Evolutionary conservation across 225 moss, liverwort and hornwort species (phyloP).

Genomic region (Physcomitrellopsis africana): DNA sequence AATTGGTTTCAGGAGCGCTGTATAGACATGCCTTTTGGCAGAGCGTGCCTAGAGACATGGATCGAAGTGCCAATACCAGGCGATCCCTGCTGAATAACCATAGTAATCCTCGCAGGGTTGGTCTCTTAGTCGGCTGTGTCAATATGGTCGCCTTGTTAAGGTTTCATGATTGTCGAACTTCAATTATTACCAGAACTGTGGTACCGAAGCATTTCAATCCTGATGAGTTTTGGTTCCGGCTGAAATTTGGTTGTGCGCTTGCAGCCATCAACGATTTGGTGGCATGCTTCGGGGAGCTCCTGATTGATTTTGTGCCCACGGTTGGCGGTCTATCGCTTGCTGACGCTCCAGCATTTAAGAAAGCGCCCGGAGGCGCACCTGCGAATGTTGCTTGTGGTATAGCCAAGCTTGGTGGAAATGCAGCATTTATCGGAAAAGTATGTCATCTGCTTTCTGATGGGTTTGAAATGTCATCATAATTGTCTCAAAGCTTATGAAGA

Average conservation of each 20-base stretch:
- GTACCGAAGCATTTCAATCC: not conserved
- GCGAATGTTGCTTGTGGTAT: slow-evolving; percentile 97
- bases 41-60: not conserved
- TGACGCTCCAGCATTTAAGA: slow-evolving; percentile 89
- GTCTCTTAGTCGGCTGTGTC: not conserved
- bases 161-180: not conserved
- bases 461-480: not conserved
- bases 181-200: not conserved
- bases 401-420: slow-evolving; percentile 81
- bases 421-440: slow-evolving; percentile 94
- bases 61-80: not conserved
- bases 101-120: not conserved
- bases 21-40: not conserved
- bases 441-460: not conserved
- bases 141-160: not conserved
- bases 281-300: slow-evolving; percentile 89
- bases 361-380: slow-evolving; percentile 94
- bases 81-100: not conserved
- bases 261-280: slow-evolving; percentile 57
- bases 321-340: slow-evolving; percentile 86
- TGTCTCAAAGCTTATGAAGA: not conserved
- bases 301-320: slow-evolving; percentile 94
- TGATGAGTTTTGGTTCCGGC: slow-evolving; percentile 12
- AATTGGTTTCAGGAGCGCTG: not conserved
- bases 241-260: not conserved